Conservation (phyloP, 257 asterid species). For the Nicotiana attenuata region DNA sequence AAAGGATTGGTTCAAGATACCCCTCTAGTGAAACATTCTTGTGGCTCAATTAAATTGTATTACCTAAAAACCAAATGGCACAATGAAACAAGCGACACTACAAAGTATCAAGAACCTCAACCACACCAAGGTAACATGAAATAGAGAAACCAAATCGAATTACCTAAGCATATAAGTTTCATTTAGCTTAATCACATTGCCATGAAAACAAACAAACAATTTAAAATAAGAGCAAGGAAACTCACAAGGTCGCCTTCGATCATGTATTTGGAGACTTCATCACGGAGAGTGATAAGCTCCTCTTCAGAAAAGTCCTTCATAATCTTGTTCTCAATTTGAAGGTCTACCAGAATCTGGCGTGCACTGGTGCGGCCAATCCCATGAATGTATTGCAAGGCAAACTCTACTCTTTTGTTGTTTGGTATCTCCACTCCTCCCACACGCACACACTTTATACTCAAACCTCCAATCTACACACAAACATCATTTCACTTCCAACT, state of each 20-base stretch:
- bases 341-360: slow-evolving; percentile 61
- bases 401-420: slow-evolving; percentile 88
- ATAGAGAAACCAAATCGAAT: background rate
- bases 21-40: background rate
- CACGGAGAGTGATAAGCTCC: slow-evolving; percentile 85
- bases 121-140: background rate
- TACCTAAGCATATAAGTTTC: background rate
- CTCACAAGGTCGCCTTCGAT: slow-evolving; percentile 95
- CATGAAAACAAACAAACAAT: background rate
- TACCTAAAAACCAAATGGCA: background rate
- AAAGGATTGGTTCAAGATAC: background rate
- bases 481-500: background rate
- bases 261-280: slow-evolving; percentile 87
- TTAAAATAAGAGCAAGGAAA: background rate
- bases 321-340: slow-evolving; percentile 64
- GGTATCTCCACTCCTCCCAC: slow-evolving; percentile 99
- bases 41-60: background rate
- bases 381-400: slow-evolving; percentile 86
- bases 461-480: slow-evolving; percentile 52
- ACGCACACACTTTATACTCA: slow-evolving; percentile 84
- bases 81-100: background rate
- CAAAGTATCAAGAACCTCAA: background rate
- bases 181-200: background rate
- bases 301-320: slow-evolving; percentile 86
- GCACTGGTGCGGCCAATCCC: slow-evolving; percentile 84